Conservation (phyloP, 2,329 filamentous ascomycete species). For the Colletotrichum shisoi region DNA sequence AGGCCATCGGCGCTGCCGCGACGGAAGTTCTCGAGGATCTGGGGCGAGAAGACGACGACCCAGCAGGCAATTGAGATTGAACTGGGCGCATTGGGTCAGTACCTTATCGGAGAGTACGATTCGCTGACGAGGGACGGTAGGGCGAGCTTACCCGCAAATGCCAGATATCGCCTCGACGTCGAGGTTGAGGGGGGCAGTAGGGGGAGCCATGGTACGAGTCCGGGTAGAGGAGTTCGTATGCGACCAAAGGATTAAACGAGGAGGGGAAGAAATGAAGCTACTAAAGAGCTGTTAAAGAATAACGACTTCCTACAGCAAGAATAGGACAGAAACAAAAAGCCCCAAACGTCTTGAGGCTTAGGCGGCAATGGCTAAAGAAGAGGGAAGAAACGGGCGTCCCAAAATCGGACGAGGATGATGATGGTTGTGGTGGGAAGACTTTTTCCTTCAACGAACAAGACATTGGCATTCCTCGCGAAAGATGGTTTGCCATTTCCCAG, state of each 20-base stretch:
- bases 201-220: conserved; percentile 59
- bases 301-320: conserved; percentile 3
- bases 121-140: neutral
- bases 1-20: conserved; percentile 85
- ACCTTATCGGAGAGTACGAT: neutral
- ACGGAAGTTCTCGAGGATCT: conserved; percentile 94
- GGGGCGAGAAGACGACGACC: conserved; percentile 97
- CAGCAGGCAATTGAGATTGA: conserved; percentile 97
- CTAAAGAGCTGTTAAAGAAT: neutral
- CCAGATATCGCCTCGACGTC: conserved; percentile 91
- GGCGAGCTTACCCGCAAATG: conserved; percentile 76
- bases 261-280: neutral
- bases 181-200: conserved; percentile 68
- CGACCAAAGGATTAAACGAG: conserved; percentile 23
- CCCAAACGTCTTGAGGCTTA: neutral
- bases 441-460: conserved; percentile 19
- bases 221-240: conserved; percentile 5
- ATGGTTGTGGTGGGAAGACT: conserved; percentile 26
- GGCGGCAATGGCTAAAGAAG: conserved; percentile 14
- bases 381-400: conserved; percentile 19
- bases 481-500: conserved; percentile 17
- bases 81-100: conserved; percentile 53
- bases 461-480: conserved; percentile 19
- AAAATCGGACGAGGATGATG: conserved; percentile 13
- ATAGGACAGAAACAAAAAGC: too few species aligned